Conservation (phyloP, 2,329 filamentous ascomycete species). For the Ophiosphaerella korrae region DNA sequence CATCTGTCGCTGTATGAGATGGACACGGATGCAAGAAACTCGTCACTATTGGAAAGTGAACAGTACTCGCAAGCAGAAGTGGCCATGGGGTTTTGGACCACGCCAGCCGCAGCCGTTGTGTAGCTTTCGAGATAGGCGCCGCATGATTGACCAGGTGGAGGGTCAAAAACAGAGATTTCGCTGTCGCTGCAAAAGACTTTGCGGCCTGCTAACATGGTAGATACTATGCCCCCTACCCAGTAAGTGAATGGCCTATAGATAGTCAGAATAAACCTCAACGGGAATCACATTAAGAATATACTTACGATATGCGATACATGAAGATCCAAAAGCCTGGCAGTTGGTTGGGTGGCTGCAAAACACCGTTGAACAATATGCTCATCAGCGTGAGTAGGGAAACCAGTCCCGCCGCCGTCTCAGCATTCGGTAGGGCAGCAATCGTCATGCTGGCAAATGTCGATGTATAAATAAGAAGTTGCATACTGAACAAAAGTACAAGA, state of each 20-base stretch:
- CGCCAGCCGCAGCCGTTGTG: conserved; percentile 45
- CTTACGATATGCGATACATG: conserved; percentile 68
- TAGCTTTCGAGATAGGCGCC: conserved; percentile 53
- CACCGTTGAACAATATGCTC: conserved; percentile 54
- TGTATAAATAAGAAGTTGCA: conserved; percentile 73
- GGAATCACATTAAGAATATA: neutral
- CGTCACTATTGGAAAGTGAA: conserved; percentile 51
- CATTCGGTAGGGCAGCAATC: conserved; percentile 71
- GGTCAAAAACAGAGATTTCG: conserved; percentile 51
- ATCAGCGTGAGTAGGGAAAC: conserved; percentile 64
- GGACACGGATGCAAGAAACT: conserved; percentile 51
- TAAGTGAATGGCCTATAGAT: conserved; percentile 64
- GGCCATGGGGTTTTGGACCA: conserved; percentile 51
- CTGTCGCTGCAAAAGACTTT: conserved; percentile 54
- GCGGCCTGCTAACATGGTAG: conserved; percentile 51
- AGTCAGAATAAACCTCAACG: too few species aligned
- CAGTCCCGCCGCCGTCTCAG: conserved; percentile 69
- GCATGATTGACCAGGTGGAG: conserved; percentile 50
- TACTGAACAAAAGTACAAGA: conserved; percentile 67
- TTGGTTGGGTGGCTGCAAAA: conserved; percentile 62
- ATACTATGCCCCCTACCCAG: conserved; percentile 53
- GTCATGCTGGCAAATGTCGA: conserved; percentile 75
- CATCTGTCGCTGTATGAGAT: conserved; percentile 60
- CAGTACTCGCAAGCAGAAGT: conserved; percentile 59
- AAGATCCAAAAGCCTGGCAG: conserved; percentile 78